Evolutionary conservation across 225 moss, liverwort and hornwort species (phyloP).

Genomic region (Marchantia paleacea): DNA sequence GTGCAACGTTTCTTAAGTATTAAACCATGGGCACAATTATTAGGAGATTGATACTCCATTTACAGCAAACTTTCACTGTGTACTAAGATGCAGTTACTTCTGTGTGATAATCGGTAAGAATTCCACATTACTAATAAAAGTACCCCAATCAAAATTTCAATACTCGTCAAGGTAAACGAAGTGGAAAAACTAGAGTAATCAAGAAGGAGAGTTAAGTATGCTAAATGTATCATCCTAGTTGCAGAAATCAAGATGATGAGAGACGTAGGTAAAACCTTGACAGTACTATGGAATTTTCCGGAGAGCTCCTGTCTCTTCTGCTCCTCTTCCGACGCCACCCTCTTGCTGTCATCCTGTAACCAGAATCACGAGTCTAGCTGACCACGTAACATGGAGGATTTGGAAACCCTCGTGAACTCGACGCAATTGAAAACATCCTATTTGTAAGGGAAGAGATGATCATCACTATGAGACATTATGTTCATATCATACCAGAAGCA

Average conservation of each 20-base stretch:
- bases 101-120: no score
- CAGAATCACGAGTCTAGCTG: not conserved
- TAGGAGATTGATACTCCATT: no score
- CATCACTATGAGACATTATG: not conserved
- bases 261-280: slow-evolving; percentile 54
- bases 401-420: not conserved
- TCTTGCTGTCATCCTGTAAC: slow-evolving; percentile 79
- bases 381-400: not conserved
- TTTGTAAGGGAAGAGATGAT: not conserved
- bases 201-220: not conserved
- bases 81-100: no score
- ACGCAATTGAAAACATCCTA: not conserved
- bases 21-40: no score
- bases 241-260: not conserved
- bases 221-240: not conserved
- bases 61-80: no score
- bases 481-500: slow-evolving; percentile 62
- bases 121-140: no score
- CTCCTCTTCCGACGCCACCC: slow-evolving; percentile 79
- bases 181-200: no score
- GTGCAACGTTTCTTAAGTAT: no score
- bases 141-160: no score
- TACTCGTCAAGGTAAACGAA: no score
- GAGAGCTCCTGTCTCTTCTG: slow-evolving; percentile 88
- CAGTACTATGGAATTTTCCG: slow-evolving; percentile 82